A percentile compares a stretch with the other conserved stretches of the same genome.
Evolutionary conservation across 2,329 filamentous ascomycete genomes (phyloP).

Genomic region (Fusarium mundagurra): DNA sequence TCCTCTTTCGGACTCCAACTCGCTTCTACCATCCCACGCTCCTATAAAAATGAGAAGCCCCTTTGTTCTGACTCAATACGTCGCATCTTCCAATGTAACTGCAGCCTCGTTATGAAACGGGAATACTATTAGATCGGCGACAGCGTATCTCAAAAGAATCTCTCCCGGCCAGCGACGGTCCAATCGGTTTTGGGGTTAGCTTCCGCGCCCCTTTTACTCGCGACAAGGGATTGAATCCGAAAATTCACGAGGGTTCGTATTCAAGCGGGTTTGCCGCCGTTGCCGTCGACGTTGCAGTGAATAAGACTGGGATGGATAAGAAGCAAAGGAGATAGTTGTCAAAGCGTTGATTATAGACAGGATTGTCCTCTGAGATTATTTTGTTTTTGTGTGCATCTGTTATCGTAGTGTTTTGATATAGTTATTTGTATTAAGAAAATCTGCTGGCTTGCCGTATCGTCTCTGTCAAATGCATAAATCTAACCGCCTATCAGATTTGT

Average conservation of each 20-base stretch:
- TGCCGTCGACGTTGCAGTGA: neutral
- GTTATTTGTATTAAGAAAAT: neutral
- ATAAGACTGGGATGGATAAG: too few relatives aligned
- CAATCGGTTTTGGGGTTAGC: neutral
- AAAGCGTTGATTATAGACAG: neutral
- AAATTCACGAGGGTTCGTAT: neutral
- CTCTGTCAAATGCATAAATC: too few relatives aligned
- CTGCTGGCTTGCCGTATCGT: too few relatives aligned
- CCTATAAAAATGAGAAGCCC: neutral
- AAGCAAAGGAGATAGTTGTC: neutral
- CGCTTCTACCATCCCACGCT: too few relatives aligned
- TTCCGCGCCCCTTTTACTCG: neutral
- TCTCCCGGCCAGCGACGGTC: neutral
- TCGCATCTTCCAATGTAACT: neutral
- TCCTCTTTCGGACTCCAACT: neutral
- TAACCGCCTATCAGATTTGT: too few relatives aligned
- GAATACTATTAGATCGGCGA: neutral
- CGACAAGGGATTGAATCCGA: neutral
- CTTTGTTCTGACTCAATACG: neutral
- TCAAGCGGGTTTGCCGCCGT: neutral
- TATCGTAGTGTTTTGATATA: neutral
- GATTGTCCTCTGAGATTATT: accelerated
- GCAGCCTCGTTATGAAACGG: neutral
- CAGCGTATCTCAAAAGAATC: neutral
- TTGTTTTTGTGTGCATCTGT: neutral